Evolutionary conservation across 23 red algal genomes (phyloP).

Genomic region (Chondrus crispus): DNA sequence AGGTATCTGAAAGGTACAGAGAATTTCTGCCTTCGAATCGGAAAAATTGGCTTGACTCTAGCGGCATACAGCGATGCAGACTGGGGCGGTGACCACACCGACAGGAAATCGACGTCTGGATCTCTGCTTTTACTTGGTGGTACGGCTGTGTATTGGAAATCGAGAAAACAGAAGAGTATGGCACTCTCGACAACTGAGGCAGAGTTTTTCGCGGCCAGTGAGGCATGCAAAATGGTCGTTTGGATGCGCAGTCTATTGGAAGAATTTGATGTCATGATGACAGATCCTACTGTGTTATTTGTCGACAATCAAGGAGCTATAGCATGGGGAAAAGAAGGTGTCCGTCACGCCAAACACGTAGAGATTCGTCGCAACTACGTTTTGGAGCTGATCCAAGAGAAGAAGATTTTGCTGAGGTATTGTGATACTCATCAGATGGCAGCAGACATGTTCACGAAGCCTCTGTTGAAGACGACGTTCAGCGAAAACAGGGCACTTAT

Average conservation of each 20-base stretch:
- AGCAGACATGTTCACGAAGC: too few species aligned
- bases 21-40: neutral
- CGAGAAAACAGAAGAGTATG: neutral
- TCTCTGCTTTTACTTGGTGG: neutral
- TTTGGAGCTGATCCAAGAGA: too few species aligned
- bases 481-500: too few species aligned
- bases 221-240: neutral
- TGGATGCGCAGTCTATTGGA: neutral
- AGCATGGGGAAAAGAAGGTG: neutral
- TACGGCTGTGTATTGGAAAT: neutral
- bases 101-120: neutral
- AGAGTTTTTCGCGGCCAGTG: neutral
- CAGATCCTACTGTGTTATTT: neutral
- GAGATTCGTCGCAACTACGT: neutral
- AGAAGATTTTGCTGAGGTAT: too few species aligned
- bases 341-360: neutral
- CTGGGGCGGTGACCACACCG: neutral
- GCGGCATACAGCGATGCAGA: neutral
- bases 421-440: too few species aligned
- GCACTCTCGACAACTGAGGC: neutral
- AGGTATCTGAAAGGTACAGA: slow-evolving; percentile 1
- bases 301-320: neutral
- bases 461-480: too few species aligned
- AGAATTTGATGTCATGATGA: neutral
- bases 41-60: neutral